These are phyloP conservation scores for Coemansia sp. DNA, from an alignment of 192 early-diverging fungal genomes.

Conservation along the genomic window DNA sequence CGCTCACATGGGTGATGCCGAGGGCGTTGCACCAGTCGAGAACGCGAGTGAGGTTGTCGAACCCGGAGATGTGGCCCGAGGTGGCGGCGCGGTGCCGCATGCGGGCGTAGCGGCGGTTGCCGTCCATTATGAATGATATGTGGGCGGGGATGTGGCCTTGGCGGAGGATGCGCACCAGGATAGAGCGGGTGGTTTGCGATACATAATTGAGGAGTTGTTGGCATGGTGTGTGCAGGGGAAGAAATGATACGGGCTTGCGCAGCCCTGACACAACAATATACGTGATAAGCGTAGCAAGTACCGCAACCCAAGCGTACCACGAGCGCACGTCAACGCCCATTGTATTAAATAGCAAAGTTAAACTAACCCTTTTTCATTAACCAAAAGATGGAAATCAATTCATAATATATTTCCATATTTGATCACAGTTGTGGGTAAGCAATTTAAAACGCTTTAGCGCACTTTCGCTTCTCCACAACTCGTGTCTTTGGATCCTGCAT, in stretches of 20 bases:
- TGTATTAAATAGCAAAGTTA: background rate
- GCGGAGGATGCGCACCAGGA: constrained; percentile 39
- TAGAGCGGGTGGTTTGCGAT: background rate
- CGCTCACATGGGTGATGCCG: constrained; percentile 82
- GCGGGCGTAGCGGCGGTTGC: constrained; percentile 89
- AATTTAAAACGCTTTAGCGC: constrained; percentile 79
- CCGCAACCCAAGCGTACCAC: background rate
- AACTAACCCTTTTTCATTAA: background rate
- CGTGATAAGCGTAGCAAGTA: background rate
- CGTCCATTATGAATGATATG: constrained; percentile 97
- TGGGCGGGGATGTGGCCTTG: constrained; percentile 86
- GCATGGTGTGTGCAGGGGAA: background rate
- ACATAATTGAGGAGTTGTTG: background rate
- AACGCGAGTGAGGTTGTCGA: constrained; percentile 75
- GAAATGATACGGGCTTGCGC: background rate
- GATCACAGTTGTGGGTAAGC: no score
- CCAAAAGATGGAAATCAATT: no score
- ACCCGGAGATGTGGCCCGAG: constrained; percentile 80
- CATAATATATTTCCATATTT: no score
- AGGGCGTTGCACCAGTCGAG: constrained; percentile 86
- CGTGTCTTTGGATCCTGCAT: constrained; percentile 96
- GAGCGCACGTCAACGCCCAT: background rate
- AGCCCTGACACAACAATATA: constrained; percentile 23
- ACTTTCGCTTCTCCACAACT: constrained; percentile 85
- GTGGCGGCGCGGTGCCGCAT: constrained; percentile 55